Evolutionary conservation across 1,139 yeast species (phyloP), one percentile per base, ranked within the genome.

Genomic region (Candida tetrigidarum): DNA sequence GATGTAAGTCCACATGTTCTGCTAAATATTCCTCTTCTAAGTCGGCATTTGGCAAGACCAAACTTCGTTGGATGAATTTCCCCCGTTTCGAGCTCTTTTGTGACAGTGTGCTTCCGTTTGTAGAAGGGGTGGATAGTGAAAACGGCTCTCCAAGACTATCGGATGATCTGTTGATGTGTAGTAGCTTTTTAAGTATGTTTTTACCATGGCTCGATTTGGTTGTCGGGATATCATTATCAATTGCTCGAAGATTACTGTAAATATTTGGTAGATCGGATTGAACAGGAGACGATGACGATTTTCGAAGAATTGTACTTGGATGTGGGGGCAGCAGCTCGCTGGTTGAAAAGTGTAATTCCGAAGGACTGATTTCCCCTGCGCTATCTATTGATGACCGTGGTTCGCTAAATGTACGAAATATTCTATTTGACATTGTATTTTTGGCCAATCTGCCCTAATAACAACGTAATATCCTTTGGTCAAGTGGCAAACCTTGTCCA

Each of bases 201-300:
- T 48, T 47, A 3, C 50, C 41, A 32, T 37, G 39, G 11, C 32
- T 16, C 27, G 34, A 30, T 23, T 39, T 42, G 4, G 47, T 33
- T 5, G 48, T 33, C 5, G 48, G 30, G 2, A 35, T 42, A 23
- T 45, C 49, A 14, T 43, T 47, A 10, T 63, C 68, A 45, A 60
- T 60, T 4, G 62, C 50, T 12, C 69, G 53, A 28, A 64, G 52
- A 42, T 56, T 57, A 37, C 48, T 56, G 32, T 61, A 56, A 29
- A 62, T 50, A 11, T 50, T 48, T 2, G 67, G 59, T 35, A 64
- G 50, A 37, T 54, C 54, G 1, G 68, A 64, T 49, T 56, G 62
- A 5, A 64, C 54, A 2, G 69, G 68, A 5, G 62, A 57, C 18
- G 58, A 51, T 4, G 50, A 32, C 0, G 49, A 38, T 37, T 37